Conservation (phyloP, 345 rosid species). For the Gossypium mustelinum region DNA sequence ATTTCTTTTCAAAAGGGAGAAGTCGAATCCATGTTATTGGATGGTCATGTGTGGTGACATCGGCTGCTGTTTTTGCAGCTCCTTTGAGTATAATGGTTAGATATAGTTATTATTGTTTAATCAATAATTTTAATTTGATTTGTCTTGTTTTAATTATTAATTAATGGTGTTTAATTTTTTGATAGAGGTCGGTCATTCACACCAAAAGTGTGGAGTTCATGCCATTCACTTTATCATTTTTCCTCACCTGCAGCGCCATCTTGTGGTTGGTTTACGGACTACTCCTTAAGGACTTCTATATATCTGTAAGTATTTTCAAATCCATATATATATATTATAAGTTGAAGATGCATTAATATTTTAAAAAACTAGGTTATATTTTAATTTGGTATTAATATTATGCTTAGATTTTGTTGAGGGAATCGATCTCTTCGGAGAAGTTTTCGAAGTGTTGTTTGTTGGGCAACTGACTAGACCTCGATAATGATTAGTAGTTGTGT, state of each 20-base stretch:
- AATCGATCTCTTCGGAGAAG: too few species aligned
- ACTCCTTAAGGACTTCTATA: slow-evolving; percentile 48
- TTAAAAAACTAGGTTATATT: background rate
- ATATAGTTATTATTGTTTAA: background rate
- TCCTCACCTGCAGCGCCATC: slow-evolving; percentile 71
- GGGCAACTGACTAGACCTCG: too few species aligned
- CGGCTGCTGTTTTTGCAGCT: slow-evolving; percentile 36
- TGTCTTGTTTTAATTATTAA: background rate
- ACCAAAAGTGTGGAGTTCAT: slow-evolving; percentile 90
- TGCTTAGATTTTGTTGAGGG: too few species aligned
- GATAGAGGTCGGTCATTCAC: slow-evolving; percentile 42
- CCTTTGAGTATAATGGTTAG: slow-evolving; percentile 47
- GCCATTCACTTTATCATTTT: slow-evolving; percentile 83
- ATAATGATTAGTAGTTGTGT: too few species aligned
- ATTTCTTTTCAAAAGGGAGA: slow-evolving; percentile 28
- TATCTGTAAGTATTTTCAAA: slow-evolving; percentile 51
- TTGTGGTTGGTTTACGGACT: slow-evolving; percentile 82
- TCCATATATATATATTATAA: background rate
- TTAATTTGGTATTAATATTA: too few species aligned
- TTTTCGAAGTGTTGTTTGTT: too few species aligned
- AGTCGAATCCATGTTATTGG: slow-evolving; percentile 29
- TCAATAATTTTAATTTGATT: too few species aligned
- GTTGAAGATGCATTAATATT: background rate
- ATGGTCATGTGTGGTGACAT: slow-evolving; percentile 35
- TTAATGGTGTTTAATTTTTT: background rate